Evolutionary conservation across 1,139 yeast genomes (phyloP), one percentile per base, ranked within the genome.

Genomic region (Taphrina populina): DNA sequence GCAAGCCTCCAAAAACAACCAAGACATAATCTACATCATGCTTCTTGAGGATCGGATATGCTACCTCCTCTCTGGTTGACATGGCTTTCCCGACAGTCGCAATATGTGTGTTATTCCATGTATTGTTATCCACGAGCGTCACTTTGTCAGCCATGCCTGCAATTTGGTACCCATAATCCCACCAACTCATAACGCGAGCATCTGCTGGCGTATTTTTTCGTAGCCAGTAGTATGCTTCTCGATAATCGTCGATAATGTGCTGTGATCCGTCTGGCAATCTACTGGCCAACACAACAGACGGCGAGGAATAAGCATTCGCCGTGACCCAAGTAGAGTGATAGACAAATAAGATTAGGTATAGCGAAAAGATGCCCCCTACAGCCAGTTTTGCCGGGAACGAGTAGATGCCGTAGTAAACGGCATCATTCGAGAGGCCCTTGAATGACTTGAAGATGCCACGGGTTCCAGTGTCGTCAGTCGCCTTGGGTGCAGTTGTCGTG

Each of bases 131-230:
- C 41, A 94, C 99, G 64, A 94, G 78, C 3, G 99, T 94, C 62
- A 98, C 92, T 70, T 98, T 82, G 72, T 94, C 98, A 44, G 98
- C 98, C 97, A 94, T 92, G 61, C 99, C 99, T 64, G 98, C 98
- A 67, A 94, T 94, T 73, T 94, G 99, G 72, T 94, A 94, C 57
- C 99, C 99, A 69, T 94, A 94, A 76, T 94, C 99, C 99, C 99
- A 94, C 99, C 99, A 94, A 5, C 97, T 85, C 85, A 94, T 88
- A 62, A 94, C 84, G 71, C 87, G 88, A 47, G 96, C 85, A 69
- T 94, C 98, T 69, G 90, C 96, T 3, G 87, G 82, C 0, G 98
- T 92, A 73, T 94, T 94, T 96, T 92, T 88, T 68, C 98, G 82
- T 65, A 94, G 77, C 99, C 99, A 94, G 71, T 92, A 92, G 74